A percentile compares a stretch with the other conserved stretches of the same genome.
phyloP scores from a whole-genome alignment of 352 stramenopile species.

The Globisporangium cylindrosporum region DNA sequence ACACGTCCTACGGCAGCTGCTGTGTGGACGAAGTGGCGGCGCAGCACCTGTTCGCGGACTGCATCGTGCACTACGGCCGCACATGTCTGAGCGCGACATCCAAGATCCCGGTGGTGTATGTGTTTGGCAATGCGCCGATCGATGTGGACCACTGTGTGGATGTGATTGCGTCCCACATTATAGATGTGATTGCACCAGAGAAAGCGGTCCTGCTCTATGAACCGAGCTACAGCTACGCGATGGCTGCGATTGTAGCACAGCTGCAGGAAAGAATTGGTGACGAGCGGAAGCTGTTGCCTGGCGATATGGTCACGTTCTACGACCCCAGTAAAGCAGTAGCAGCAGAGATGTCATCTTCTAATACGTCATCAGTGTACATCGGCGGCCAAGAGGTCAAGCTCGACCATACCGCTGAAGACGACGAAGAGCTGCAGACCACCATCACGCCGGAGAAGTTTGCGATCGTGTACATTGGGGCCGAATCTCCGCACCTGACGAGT shows the following conservation, averaged over 20 bases:
- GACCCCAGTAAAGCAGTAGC: slow-evolving; percentile 28
- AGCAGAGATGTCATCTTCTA: slow-evolving; percentile 9
- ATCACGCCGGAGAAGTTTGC: slow-evolving; percentile 38
- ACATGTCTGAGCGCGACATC: slow-evolving; percentile 87
- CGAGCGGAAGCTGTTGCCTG: slow-evolving; percentile 47
- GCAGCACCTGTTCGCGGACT: slow-evolving; percentile 91
- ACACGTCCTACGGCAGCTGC: slow-evolving; percentile 95
- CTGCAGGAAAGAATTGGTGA: slow-evolving; percentile 36
- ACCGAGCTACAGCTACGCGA: slow-evolving; percentile 86
- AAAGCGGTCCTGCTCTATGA: slow-evolving; percentile 90
- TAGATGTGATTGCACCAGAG: slow-evolving; percentile 21
- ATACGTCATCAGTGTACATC: slow-evolving; percentile 28
- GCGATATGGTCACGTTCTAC: slow-evolving; percentile 72
- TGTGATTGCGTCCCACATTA: slow-evolving; percentile 30
- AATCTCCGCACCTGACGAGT: slow-evolving; percentile 79
- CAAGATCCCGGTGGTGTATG: slow-evolving; percentile 90
- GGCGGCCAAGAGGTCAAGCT: slow-evolving; percentile 61
- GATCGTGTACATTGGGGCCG: slow-evolving; percentile 72
- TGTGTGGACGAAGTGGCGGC: slow-evolving; percentile 95
- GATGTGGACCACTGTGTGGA: slow-evolving; percentile 55
- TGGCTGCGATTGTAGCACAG: slow-evolving; percentile 39
- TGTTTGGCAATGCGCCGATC: slow-evolving; percentile 79
- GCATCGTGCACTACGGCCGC: slow-evolving; percentile 94
- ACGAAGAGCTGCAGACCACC: slow-evolving; percentile 17
- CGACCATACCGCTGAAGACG: not conserved